A percentile compares a stretch with the other conserved stretches of the same genome.
Evolutionary conservation across 2,329 filamentous ascomycete genomes (phyloP).

Genomic region (Falciphora oryzae): DNA sequence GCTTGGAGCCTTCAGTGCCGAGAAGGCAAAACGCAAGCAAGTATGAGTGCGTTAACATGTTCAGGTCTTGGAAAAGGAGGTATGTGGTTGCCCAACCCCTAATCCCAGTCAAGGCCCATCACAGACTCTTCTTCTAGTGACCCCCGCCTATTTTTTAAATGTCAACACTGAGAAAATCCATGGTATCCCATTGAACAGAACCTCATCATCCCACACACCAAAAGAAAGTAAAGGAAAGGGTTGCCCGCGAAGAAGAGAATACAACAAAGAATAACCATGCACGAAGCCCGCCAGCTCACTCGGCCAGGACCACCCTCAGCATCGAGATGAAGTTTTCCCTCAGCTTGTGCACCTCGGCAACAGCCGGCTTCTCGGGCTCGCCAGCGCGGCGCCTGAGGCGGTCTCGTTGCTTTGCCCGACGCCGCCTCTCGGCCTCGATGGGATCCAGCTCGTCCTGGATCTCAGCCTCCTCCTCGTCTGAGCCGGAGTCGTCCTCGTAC

Average conservation of each 20-base stretch:
- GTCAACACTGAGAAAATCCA: too few species aligned
- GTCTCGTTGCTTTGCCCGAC: conserved; percentile 72
- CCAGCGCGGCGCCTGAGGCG: conserved; percentile 73
- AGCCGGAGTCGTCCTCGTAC: conserved; percentile 63
- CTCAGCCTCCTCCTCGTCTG: conserved; percentile 60
- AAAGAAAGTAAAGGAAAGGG: not conserved
- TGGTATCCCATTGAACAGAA: too few species aligned
- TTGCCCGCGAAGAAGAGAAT: not conserved
- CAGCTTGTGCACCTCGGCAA: conserved; percentile 76
- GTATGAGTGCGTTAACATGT: too few species aligned
- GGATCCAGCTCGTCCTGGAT: conserved; percentile 77
- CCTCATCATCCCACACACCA: too few species aligned
- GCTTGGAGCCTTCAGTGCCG: too few species aligned
- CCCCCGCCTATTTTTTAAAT: too few species aligned
- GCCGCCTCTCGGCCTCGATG: conserved; percentile 77
- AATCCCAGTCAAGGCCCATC: too few species aligned
- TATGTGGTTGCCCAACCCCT: too few species aligned
- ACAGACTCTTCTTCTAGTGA: too few species aligned
- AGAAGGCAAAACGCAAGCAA: too few species aligned
- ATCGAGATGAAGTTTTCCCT: conserved; percentile 75
- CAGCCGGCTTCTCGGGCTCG: conserved; percentile 73
- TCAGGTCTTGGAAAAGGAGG: too few species aligned
- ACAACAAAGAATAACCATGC: not conserved
- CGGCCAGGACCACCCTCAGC: conserved; percentile 74
- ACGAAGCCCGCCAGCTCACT: conserved; percentile 38